Base-by-base conservation (phyloP, 139 green algal genomes). In the Auxenochlorella pyrenoidosa region DNA sequence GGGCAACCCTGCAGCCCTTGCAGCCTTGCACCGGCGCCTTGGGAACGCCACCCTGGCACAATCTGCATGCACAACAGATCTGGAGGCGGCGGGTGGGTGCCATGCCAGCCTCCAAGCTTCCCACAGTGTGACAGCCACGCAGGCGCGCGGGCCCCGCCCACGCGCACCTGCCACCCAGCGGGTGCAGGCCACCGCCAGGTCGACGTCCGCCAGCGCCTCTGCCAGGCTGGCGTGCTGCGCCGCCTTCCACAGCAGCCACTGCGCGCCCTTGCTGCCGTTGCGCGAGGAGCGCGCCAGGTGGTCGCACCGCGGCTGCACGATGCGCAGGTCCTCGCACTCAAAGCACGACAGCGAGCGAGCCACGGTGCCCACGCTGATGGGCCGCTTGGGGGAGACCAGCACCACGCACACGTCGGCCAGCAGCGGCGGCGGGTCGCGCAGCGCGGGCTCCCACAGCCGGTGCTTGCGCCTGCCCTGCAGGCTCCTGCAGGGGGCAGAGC, bases 321-420 rank as follows among this genome's bases (percentile, higher is more conserved):
- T 82, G 3, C 91, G 73, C 63, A 96, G 72, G 71, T 94, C 88
- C 63, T 92, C 90, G 58, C 89, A 92, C 86, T 96, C 94, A 85
- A 96, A 96, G 68, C 82, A 93, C 85, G 84, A 87, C 54, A 88
- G 90, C 0, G 90, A 72, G 0, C 94, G 84, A 0, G 90, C 92
- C 18, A 96, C 92, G 5, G 92, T 91, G 43, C 94, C 94, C 16
- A 93, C 87, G 24, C 76, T 92, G 66, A 92, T 88, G 41, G 93
- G 92, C 71, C 91, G 87, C 66, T 87, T 79, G 19, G 73, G 70
- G 28, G 6, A 60, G 40, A 85, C 70, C 36, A 89, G 76, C 76
- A 93, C 81, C 0, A 91, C 71, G 43, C 32, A 78, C 2, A 95
- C 90, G 16, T 89, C 76, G 1, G 28, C 47, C 60, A 96, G 81